Evolutionary conservation across 2,329 filamentous ascomycete species (phyloP).

Genomic region (Leptographium lundbergii): DNA sequence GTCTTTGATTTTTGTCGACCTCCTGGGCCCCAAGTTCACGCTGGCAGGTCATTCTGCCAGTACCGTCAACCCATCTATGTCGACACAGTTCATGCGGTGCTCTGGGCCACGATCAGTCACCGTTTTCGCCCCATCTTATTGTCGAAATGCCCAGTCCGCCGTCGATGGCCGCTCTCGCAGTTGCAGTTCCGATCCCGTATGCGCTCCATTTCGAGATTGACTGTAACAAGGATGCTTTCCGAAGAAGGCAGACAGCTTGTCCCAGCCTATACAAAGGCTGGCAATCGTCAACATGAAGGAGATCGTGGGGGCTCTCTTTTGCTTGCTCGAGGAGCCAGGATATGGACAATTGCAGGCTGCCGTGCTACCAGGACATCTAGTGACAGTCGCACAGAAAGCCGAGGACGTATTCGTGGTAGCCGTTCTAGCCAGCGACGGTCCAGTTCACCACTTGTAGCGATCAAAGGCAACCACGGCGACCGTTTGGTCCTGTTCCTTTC

Average conservation of each 20-base stretch:
- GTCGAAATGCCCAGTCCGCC: conserved; percentile 44
- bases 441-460: conserved; percentile 29
- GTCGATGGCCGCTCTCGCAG: conserved; percentile 50
- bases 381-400: conserved; percentile 61
- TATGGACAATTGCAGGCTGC: conserved; percentile 50
- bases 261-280: conserved; percentile 59
- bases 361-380: conserved; percentile 64
- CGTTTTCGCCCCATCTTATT: conserved; percentile 51
- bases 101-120: conserved; percentile 50
- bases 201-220: conserved; percentile 46
- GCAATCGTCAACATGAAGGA: conserved; percentile 28
- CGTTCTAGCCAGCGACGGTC: conserved; percentile 12
- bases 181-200: conserved; percentile 60
- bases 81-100: not conserved
- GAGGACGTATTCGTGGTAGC: conserved; percentile 37
- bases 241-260: conserved; percentile 55
- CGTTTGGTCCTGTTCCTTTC: not conserved
- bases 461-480: conserved; percentile 50
- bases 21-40: not conserved
- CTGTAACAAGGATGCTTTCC: conserved; percentile 29
- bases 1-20: not conserved
- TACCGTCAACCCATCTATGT: not conserved
- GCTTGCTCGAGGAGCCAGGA: conserved; percentile 41
- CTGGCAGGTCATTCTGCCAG: not conserved
- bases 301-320: too few relatives aligned